Evolutionary conservation across 2,329 filamentous ascomycete species (phyloP), one percentile per base, ranked within the genome.

Genomic region (Capronia coronata): DNA sequence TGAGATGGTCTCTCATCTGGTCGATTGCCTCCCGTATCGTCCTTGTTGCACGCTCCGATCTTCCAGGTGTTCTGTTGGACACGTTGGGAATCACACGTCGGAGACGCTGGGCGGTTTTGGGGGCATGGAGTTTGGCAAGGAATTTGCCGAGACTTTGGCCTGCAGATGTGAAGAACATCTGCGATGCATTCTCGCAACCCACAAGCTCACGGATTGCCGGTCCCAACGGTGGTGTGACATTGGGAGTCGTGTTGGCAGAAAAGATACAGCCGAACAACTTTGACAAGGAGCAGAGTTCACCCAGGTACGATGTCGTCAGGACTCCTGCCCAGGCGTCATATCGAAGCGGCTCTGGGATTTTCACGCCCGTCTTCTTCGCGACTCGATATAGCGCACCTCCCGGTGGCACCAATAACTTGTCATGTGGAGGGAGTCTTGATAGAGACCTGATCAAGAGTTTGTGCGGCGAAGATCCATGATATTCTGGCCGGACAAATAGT

Each of bases 71-170:
- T 21, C 11, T 16, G 14, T 27, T 21, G n/a, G 23, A 18, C 27
- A 16, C 21, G 29, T 18, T 11, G 6, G 34, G 34, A 3, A 37
- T 34, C 18, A 7, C 27, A 25, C 38, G 27, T 5, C 39, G 8
- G 46, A 43, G 18, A 21, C 14, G 27, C 21, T 21, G 39, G 14
- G 5, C 19, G 29, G 27, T 43, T 9, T 35, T n/a, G 18, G 39
- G 43, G 11, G 35, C 29, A 22, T 51, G 48, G 14, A 46, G 23
- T 9, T 9, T 46, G 11, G 43, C 48, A 18, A 51, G 43, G 30
- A 46, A 43, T 30, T 8, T 29, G 11, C 43, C 48, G 16, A 46
- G n/a, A 13, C 27, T 35, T n/a, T 7, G 8, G 16, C 48, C 48
- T 7, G 42, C 23, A 16, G 32, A 27, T 11, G 3, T 38, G 22